A percentile compares a stretch with the other conserved stretches of the same genome.
Conservation (phyloP, 495 filamentous ascomycete genomes). For the Podospora pseudocomata region DNA sequence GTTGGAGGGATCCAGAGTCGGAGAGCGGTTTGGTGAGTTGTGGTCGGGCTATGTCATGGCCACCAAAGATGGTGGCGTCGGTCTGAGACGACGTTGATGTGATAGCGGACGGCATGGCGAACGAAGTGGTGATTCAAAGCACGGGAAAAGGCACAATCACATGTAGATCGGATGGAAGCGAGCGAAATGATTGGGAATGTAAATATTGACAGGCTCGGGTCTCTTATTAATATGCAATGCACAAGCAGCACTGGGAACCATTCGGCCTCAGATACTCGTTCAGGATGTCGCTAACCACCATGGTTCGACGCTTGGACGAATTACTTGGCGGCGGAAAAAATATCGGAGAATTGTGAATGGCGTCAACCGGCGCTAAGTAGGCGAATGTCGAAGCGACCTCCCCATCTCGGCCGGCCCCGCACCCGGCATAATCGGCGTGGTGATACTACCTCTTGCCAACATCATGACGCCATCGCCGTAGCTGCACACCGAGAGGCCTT, state of each 20-base stretch:
- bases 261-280: neutral
- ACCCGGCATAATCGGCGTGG: conserved; percentile 3
- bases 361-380: conserved; percentile 17
- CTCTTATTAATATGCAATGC: neutral
- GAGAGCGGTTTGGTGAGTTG: conserved; percentile 3
- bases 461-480: conserved; percentile 3
- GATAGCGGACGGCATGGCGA: conserved; percentile 22
- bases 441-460: neutral
- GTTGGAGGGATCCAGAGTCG: conserved; percentile 20
- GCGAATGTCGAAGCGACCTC: conserved; percentile 12
- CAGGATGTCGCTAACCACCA: neutral
- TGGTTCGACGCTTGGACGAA: neutral
- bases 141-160: neutral
- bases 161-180: conserved; percentile 1
- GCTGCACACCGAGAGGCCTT: neutral
- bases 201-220: neutral
- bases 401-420: conserved; percentile 13
- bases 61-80: conserved; percentile 15
- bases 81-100: neutral
- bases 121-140: neutral
- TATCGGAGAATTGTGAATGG: conserved; percentile 19
- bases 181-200: neutral
- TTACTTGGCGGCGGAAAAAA: conserved; percentile 22
- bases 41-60: conserved; percentile 20
- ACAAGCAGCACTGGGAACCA: neutral